Evolutionary conservation across 352 stramenopile genomes (phyloP).

Genomic region (Aphanomyces cochlioides): DNA sequence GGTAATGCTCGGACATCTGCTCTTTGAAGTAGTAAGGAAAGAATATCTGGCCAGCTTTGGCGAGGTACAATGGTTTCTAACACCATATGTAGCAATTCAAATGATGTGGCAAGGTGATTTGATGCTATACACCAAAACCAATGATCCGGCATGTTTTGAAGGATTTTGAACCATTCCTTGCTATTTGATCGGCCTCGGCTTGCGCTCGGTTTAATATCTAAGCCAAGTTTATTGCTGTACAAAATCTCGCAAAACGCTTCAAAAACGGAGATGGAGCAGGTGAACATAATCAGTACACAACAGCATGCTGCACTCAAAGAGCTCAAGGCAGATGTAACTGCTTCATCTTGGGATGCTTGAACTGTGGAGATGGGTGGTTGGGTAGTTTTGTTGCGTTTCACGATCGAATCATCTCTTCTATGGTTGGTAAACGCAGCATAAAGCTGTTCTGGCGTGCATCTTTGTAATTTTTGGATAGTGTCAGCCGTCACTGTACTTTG

Average conservation of each 20-base stretch:
- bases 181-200: neutral
- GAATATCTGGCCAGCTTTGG: constrained; percentile 4
- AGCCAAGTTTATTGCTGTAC: neutral
- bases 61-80: constrained; percentile 5
- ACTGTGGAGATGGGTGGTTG: too few relatives aligned
- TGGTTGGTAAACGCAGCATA: too few relatives aligned
- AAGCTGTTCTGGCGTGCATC: too few relatives aligned
- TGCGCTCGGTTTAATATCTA: neutral
- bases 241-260: neutral
- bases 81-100: neutral
- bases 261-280: too few relatives aligned
- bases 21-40: constrained; percentile 16
- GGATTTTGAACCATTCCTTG: constrained; percentile 18
- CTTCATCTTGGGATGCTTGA: too few relatives aligned
- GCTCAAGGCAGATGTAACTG: too few relatives aligned
- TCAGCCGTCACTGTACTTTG: too few relatives aligned
- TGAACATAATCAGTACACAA: too few relatives aligned
- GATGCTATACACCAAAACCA: constrained; percentile 13
- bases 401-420: too few relatives aligned
- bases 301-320: too few relatives aligned
- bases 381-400: too few relatives aligned
- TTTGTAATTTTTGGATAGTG: too few relatives aligned
- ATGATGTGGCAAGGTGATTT: neutral
- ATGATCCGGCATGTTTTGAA: neutral
- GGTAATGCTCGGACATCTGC: neutral